A percentile compares a stretch with the other conserved stretches of the same genome.
Conservation (phyloP, 2,329 filamentous ascomycete genomes). For the Penicillium sclerotiorum region DNA sequence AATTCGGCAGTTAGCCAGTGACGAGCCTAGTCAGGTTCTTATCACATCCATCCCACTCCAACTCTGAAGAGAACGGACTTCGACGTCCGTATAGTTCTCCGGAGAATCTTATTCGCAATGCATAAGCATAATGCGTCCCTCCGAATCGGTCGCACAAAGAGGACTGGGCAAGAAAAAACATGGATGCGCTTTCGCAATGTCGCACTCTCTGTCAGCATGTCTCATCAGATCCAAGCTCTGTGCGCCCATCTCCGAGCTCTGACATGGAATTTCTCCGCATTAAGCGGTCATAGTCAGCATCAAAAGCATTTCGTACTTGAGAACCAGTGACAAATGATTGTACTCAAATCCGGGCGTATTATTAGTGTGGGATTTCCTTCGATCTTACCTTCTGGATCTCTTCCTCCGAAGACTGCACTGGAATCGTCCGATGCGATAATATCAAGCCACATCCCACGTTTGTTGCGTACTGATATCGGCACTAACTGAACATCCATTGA, state of each 20-base stretch:
- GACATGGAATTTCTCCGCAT: neutral
- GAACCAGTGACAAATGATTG: no score
- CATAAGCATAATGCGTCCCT: no score
- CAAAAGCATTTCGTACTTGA: neutral
- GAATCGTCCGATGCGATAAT: neutral
- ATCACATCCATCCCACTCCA: no score
- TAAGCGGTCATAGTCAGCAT: conserved; percentile 17
- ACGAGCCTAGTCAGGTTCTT: no score
- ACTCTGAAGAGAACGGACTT: no score
- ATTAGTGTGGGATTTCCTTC: neutral
- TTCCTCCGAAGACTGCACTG: no score
- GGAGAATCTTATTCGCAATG: no score
- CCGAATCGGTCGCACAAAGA: neutral
- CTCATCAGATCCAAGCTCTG: conserved; percentile 1
- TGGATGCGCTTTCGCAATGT: neutral
- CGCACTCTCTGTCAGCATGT: conserved; percentile 12
- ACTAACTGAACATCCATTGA: conserved; percentile 6
- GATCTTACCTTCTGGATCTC: neutral
- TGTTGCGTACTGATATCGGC: neutral
- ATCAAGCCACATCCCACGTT: neutral
- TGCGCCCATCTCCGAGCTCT: conserved; percentile 1
- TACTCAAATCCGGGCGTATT: no score
- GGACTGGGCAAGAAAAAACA: neutral
- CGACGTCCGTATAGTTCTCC: no score
- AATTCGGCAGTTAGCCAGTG: no score